Percentiles rank a stretch among this genome's conserved stretches.
Conservation (phyloP, 768 basidiomycete genomes). For the Artomyces pyxidatus region DNA sequence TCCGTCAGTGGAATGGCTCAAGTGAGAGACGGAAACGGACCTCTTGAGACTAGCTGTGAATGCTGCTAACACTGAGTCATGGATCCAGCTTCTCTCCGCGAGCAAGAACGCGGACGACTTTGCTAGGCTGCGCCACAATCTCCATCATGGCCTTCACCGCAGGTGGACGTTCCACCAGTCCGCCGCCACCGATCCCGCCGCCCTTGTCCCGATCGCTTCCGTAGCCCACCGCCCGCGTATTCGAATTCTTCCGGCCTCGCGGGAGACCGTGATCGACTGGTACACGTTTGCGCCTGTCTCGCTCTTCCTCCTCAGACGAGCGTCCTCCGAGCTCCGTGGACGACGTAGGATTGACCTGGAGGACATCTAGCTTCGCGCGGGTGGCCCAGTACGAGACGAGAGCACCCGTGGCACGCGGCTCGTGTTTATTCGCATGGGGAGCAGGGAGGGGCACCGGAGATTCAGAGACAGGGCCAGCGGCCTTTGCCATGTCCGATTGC, state of each 20-base stretch:
- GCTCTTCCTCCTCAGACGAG: conserved; percentile 22
- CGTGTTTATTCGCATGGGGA: conserved; percentile 49
- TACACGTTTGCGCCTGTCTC: conserved; percentile 16
- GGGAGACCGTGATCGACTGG: conserved; percentile 2
- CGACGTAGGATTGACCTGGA: conserved; percentile 42
- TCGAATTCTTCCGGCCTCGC: conserved; percentile 8
- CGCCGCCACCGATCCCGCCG: conserved; percentile 24
- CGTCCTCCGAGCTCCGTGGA: conserved; percentile 6
- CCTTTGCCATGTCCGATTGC: conserved; percentile 1
- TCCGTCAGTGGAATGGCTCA: neutral
- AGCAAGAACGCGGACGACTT: conserved; percentile 71
- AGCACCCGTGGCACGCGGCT: conserved; percentile 55
- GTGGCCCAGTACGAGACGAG: conserved; percentile 63
- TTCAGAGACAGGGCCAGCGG: conserved; percentile 14
- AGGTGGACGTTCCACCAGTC: conserved; percentile 69
- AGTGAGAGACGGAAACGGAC: neutral
- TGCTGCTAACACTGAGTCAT: conserved; percentile 3
- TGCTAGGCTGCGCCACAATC: conserved; percentile 61
- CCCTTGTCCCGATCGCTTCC: conserved; percentile 4
- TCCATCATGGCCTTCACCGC: conserved; percentile 82
- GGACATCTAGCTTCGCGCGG: conserved; percentile 47
- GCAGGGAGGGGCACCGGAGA: conserved; percentile 63
- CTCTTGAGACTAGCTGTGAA: neutral
- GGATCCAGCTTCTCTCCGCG: conserved; percentile 80
- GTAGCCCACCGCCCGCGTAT: conserved; percentile 9